These are phyloP conservation scores for Wickerhamomyces sp. DNA, from an alignment of 1,139 yeast genomes.

Conservation along the genomic window DNA sequence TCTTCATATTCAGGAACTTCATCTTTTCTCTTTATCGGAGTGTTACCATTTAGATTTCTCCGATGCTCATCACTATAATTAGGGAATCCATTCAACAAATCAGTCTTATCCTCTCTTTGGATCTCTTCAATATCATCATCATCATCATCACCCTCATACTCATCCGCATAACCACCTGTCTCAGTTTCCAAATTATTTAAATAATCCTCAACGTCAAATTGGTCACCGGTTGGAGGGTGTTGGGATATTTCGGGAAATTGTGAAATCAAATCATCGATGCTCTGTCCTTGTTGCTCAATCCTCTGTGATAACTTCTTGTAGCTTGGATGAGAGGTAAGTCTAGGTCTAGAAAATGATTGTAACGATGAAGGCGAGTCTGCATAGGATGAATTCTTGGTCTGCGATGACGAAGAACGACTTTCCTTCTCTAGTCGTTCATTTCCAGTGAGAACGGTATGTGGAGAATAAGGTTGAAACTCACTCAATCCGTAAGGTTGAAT, in stretches of 20 bases:
- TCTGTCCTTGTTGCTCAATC: slow-evolving; percentile 22
- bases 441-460: background rate
- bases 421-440: no score
- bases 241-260: slow-evolving; percentile 11
- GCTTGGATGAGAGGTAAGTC: slow-evolving; percentile 8
- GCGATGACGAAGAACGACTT: no score
- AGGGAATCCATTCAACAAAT: no score
- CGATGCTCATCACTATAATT: background rate
- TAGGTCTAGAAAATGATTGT: slow-evolving; percentile 6
- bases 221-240: background rate
- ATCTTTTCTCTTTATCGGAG: slow-evolving; percentile 1
- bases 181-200: background rate
- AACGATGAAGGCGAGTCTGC: background rate
- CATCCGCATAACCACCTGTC: slow-evolving; percentile 12
- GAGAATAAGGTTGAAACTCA: background rate
- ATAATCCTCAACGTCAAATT: background rate
- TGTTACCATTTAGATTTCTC: no score
- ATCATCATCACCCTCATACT: slow-evolving; percentile 15
- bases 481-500: background rate
- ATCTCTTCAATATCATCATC: slow-evolving; percentile 2
- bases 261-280: slow-evolving; percentile 20
- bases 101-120: background rate
- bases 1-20: background rate
- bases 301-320: slow-evolving; percentile 18
- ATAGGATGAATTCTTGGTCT: no score